Evolutionary conservation across 192 early-diverging fungal species (phyloP).

Genomic region (Anaeromyces robustus): DNA sequence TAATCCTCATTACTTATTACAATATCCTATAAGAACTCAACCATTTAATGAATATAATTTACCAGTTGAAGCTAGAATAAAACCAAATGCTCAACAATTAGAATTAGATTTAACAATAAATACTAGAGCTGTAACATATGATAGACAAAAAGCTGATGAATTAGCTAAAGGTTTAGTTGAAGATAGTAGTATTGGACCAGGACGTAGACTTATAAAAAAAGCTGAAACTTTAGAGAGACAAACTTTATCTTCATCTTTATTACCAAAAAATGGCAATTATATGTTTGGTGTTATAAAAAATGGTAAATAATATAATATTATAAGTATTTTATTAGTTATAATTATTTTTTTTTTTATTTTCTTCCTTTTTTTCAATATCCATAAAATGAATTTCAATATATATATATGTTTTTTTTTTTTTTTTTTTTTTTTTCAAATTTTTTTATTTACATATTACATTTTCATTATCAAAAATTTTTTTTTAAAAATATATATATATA

Average conservation of each 20-base stretch:
- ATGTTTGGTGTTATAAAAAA: slow-evolving; percentile 62
- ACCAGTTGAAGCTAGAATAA: not conserved
- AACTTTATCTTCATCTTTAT: slow-evolving; percentile 54
- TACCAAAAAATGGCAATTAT: slow-evolving; percentile 69
- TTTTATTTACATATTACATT: too few relatives aligned
- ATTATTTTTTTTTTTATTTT: too few relatives aligned
- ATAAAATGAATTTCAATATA: not conserved
- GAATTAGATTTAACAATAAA: not conserved
- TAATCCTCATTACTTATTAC: too few relatives aligned
- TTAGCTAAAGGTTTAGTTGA: not conserved
- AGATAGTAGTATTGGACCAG: not conserved
- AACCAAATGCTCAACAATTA: not conserved
- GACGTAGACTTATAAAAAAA: not conserved
- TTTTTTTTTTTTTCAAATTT: not conserved
- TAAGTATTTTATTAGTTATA: too few relatives aligned
- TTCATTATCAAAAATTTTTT: too few relatives aligned
- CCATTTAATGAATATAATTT: not conserved
- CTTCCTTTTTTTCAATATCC: too few relatives aligned
- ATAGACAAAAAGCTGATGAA: not conserved
- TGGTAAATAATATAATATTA: slow-evolving; percentile 27
- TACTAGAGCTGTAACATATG: not conserved
- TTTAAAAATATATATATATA: too few relatives aligned
- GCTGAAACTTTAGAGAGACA: slow-evolving; percentile 46
- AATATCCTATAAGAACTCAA: too few relatives aligned
- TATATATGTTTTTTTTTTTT: not conserved